Conservation (phyloP, 768 basidiomycete genomes). For the Mycena indigotica region DNA sequence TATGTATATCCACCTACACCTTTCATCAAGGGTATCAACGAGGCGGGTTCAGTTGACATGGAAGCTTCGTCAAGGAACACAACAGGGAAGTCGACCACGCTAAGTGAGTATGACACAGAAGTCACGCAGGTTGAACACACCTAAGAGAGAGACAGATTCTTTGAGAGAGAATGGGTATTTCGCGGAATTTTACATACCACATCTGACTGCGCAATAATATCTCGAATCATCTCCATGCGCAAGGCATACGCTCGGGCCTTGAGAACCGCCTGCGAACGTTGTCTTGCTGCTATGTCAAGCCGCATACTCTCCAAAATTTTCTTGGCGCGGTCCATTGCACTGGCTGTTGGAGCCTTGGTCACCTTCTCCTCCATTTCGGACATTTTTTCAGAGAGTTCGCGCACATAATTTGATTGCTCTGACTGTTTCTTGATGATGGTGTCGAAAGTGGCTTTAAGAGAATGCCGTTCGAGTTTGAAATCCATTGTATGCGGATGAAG, state of each 20-base stretch:
- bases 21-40: constrained; percentile 91
- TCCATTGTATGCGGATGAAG: constrained; percentile 65
- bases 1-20: constrained; percentile 58
- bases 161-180: constrained; percentile 5
- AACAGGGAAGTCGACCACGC: constrained; percentile 84
- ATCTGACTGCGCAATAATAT: constrained; percentile 66
- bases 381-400: constrained; percentile 31
- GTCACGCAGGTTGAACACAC: constrained; percentile 90
- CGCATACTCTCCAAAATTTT: constrained; percentile 12
- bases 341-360: constrained; percentile 11
- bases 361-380: constrained; percentile 36
- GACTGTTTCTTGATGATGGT: constrained; percentile 42
- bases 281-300: constrained; percentile 28
- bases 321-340: neutral
- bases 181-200: constrained; percentile 48
- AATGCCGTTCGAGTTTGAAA: constrained; percentile 62
- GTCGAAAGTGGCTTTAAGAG: constrained; percentile 48
- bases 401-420: constrained; percentile 26
- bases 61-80: constrained; percentile 95
- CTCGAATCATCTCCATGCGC: constrained; percentile 63
- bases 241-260: constrained; percentile 53
- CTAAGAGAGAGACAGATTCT: constrained; percentile 35
- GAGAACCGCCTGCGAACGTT: constrained; percentile 29
- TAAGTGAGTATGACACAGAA: constrained; percentile 64
- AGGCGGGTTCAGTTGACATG: constrained; percentile 94